Percentiles rank a stretch among this genome's conserved stretches.
Evolutionary conservation across 192 early-diverging fungal species (phyloP).

Genomic region (Podila verticillata): DNA sequence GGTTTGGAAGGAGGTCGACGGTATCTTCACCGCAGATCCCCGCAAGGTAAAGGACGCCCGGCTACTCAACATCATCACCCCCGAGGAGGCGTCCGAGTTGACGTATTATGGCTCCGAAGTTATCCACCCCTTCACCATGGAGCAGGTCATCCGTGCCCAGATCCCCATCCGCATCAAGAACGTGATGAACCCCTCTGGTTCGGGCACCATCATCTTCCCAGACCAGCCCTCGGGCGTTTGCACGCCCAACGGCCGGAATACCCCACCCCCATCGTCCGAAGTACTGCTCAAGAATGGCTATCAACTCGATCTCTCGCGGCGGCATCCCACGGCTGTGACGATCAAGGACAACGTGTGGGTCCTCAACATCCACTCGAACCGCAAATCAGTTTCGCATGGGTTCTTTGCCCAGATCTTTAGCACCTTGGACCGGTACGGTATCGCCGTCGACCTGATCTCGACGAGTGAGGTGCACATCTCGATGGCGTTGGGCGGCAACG

Average conservation of each 20-base stretch:
- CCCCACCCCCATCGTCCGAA: slow-evolving; percentile 62
- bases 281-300: slow-evolving; percentile 81
- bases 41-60: slow-evolving; percentile 91
- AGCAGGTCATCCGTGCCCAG: slow-evolving; percentile 95
- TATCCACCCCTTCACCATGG: slow-evolving; percentile 99
- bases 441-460: slow-evolving; percentile 93
- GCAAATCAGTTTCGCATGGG: slow-evolving; percentile 94
- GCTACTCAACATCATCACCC: slow-evolving; percentile 91
- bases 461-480: slow-evolving; percentile 95
- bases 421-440: slow-evolving; percentile 90
- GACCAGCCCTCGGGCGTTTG: slow-evolving; percentile 66
- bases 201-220: slow-evolving; percentile 94
- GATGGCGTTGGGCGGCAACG: slow-evolving; percentile 77
- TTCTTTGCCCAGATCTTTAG: slow-evolving; percentile 97
- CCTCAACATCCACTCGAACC: slow-evolving; percentile 96
- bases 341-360: slow-evolving; percentile 98
- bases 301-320: slow-evolving; percentile 73
- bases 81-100: slow-evolving; percentile 97
- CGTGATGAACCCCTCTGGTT: slow-evolving; percentile 91
- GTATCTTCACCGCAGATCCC: slow-evolving; percentile 98
- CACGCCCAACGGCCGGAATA: slow-evolving; percentile 59
- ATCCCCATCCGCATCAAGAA: slow-evolving; percentile 99
- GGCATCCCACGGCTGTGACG: slow-evolving; percentile 96
- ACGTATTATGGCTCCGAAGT: slow-evolving; percentile 97
- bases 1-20: slow-evolving; percentile 99